Evolutionary conservation across 2,329 filamentous ascomycete species (phyloP).

Genomic region (Dactylellina sp.): DNA sequence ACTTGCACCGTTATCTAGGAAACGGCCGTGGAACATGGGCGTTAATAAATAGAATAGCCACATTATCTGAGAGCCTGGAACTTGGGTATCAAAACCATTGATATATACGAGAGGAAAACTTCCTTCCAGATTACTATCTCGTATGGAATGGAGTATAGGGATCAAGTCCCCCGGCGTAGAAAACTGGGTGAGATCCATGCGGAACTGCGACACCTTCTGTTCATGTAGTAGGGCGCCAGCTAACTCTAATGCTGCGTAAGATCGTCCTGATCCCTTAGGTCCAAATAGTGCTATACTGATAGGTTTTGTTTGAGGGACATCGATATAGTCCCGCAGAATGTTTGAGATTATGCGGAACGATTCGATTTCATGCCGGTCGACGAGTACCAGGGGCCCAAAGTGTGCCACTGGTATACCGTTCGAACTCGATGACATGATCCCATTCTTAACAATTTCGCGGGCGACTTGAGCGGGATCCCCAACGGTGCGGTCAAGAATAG

Average conservation of each 20-base stretch:
- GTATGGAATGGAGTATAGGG: constrained; percentile 39
- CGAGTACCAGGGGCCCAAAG: constrained; percentile 34
- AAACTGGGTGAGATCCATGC: constrained; percentile 40
- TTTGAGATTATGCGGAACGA: constrained; percentile 47
- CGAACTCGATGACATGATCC: constrained; percentile 17
- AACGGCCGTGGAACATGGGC: constrained; percentile 38
- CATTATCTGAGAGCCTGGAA: constrained; percentile 25
- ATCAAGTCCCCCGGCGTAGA: constrained; percentile 19
- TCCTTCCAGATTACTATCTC: constrained; percentile 45
- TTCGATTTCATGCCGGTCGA: constrained; percentile 46
- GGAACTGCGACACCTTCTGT: constrained; percentile 22
- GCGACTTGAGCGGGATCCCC: constrained; percentile 42
- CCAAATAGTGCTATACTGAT: constrained; percentile 44
- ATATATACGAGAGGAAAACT: constrained; percentile 43
- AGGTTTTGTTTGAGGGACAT: constrained; percentile 39
- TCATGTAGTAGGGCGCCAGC: constrained; percentile 18
- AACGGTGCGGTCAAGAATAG: constrained; percentile 38
- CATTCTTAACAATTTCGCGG: constrained; percentile 29
- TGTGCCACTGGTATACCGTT: constrained; percentile 34
- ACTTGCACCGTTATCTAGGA: constrained; percentile 34
- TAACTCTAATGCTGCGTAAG: constrained; percentile 35
- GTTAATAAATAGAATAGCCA: constrained; percentile 40
- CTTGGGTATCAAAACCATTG: constrained; percentile 32
- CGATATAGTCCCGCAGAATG: constrained; percentile 37
- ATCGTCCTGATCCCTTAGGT: constrained; percentile 30